Conservation (phyloP, 805 yeast genomes). For the Jamesozyma spencerorum region DNA sequence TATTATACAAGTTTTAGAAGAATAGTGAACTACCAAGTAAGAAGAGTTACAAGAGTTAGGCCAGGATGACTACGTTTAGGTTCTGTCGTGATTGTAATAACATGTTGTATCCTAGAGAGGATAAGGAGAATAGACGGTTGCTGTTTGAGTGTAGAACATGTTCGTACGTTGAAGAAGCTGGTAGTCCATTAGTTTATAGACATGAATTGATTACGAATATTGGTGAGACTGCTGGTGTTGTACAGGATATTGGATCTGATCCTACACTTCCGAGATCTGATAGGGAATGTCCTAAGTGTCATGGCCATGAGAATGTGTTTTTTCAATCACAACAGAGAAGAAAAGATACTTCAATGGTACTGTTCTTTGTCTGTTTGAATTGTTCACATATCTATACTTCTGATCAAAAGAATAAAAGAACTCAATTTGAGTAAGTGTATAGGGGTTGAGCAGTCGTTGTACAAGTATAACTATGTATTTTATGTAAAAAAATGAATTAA, state of each 20-base stretch:
- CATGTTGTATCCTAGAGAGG: constrained; percentile 96
- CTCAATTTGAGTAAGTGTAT: constrained; percentile 19
- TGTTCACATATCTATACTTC: constrained; percentile 62
- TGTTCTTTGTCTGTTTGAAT: constrained; percentile 83
- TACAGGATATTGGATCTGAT: constrained; percentile 88
- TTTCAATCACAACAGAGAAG: constrained; percentile 94
- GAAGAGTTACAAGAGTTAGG: background rate
- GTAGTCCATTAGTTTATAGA: constrained; percentile 76
- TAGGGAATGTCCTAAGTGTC: constrained; percentile 86
- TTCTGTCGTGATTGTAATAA: constrained; percentile 95
- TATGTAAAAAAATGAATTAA: no score
- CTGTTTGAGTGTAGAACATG: constrained; percentile 93
- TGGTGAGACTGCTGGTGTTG: constrained; percentile 93
- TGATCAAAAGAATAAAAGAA: constrained; percentile 31
- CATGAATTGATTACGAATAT: constrained; percentile 88
- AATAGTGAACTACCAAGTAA: background rate
- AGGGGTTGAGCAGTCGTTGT: no score
- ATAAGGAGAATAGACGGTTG: constrained; percentile 58
- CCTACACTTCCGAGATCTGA: constrained; percentile 97
- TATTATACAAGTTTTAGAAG: background rate
- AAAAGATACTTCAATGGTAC: constrained; percentile 89
- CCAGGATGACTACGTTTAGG: constrained; percentile 77
- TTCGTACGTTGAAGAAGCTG: constrained; percentile 85
- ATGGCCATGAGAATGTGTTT: constrained; percentile 83
- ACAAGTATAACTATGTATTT: no score